Evolutionary conservation across 495 filamentous ascomycete genomes (phyloP), one percentile per base, ranked within the genome.

Genomic region (Talaromyces nanjingensis): DNA sequence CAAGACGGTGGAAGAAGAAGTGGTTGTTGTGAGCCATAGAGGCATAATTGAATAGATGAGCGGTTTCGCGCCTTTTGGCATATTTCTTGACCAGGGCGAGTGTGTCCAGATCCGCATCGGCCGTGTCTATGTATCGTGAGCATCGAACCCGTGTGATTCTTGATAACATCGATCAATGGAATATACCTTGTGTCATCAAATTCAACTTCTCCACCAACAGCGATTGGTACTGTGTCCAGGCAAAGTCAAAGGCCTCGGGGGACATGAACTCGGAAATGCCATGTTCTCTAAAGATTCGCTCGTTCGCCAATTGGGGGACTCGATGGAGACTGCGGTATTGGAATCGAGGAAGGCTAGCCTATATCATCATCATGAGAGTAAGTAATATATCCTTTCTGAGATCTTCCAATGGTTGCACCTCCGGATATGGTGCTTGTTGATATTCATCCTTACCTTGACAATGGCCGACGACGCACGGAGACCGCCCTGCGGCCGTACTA

Each of bases 1-100:
- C 84, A 67, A 90, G 73, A 69, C 81, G 76, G 67, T 81, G 77
- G 84, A 98, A 98, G 87, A 97, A 98, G 77, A 94, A 90, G 75
- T 94, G 86, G 81, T 97, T 97, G 84, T 98, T 97, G 80, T 90
- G 87, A 62, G 92, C 91, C 89, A 96, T 96, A 65, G 88, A 92
- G 72, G 94, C 94, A 70, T 93, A 85, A 82, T 98, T 98, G 85
- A 98, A 98, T 66, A 89, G 78, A 64, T 85, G 77, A 49, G 96
- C 94, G 65, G 82, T 78, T 62, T 84, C 79, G 34, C 92, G 85
- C 65, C 93, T 85, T 69, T 91, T 89, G 58, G 94, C 91, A 67
- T 87, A 88, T 65, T 83, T 80, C 71, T 96, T 77, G 69, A 91
- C 71, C 73, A 96, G 85, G 37, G 86, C 77, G 77, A 90, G 84